phyloP scores from a whole-genome alignment of 208 protist species.

The Wallacemonas sp. region DNA sequence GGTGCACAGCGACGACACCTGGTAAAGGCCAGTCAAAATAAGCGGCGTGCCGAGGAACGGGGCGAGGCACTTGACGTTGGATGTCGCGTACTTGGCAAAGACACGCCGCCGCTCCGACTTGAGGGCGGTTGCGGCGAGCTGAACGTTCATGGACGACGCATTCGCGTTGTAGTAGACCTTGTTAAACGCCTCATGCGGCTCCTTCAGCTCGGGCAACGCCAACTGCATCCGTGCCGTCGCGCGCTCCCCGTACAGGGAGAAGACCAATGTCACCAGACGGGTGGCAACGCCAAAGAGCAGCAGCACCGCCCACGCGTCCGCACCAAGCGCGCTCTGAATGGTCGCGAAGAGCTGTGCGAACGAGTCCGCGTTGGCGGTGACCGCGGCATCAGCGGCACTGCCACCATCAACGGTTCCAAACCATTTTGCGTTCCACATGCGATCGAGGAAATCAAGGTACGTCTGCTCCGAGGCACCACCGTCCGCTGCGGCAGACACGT shows the following conservation, averaged over 20 bases:
- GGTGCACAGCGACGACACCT: conserved; percentile 62
- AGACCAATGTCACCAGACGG: conserved; percentile 63
- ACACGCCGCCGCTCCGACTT: conserved; percentile 78
- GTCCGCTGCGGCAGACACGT: background rate
- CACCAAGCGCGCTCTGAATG: conserved; percentile 38
- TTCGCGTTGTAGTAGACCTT: conserved; percentile 73
- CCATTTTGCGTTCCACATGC: conserved; percentile 71
- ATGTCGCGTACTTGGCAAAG: conserved; percentile 74
- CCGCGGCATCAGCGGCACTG: conserved; percentile 7
- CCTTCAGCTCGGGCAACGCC: conserved; percentile 65
- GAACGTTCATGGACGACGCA: conserved; percentile 72
- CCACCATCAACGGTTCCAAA: conserved; percentile 57
- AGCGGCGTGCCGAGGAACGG: conserved; percentile 69
- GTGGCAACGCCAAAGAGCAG: conserved; percentile 52
- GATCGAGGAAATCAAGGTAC: conserved; percentile 63
- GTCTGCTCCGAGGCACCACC: conserved; percentile 3
- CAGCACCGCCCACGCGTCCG: conserved; percentile 58
- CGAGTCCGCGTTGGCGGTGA: conserved; percentile 4
- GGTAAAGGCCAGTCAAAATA: conserved; percentile 60
- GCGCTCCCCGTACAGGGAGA: conserved; percentile 87
- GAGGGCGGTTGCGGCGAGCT: conserved; percentile 66
- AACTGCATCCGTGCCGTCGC: conserved; percentile 75
- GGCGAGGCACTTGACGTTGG: conserved; percentile 64
- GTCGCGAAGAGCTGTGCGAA: conserved; percentile 48
- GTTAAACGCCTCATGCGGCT: conserved; percentile 74